Conservation (phyloP, 441 rosid genomes). For the Erysimum pusillum region DNA sequence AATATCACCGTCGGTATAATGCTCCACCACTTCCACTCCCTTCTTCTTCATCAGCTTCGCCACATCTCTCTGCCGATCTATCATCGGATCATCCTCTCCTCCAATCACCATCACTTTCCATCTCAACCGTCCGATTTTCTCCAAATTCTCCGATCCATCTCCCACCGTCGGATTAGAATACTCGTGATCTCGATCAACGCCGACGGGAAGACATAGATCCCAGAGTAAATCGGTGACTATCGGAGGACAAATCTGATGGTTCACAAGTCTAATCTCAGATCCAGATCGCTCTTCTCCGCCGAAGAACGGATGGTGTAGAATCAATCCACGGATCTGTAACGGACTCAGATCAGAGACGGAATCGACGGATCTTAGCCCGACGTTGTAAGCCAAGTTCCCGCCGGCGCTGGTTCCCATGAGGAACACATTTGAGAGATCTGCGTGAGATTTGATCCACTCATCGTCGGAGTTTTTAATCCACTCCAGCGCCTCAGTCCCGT, state of each 20-base stretch:
- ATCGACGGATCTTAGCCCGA: constrained; percentile 41
- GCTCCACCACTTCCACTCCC: constrained; percentile 46
- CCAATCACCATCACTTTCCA: constrained; percentile 54
- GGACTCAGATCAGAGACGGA: constrained; percentile 37
- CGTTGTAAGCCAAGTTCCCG: constrained; percentile 58
- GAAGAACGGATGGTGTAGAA: constrained; percentile 63
- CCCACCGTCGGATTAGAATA: constrained; percentile 60
- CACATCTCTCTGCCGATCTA: constrained; percentile 57
- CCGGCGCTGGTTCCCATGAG: constrained; percentile 69
- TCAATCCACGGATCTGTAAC: constrained; percentile 60
- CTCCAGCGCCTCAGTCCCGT: constrained; percentile 54
- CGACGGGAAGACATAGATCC: constrained; percentile 55
- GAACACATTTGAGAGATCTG: constrained; percentile 49
- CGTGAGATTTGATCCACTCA: constrained; percentile 52
- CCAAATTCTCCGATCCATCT: constrained; percentile 38
- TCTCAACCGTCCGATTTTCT: constrained; percentile 38
- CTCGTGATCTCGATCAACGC: constrained; percentile 63
- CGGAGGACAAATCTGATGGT: constrained; percentile 43
- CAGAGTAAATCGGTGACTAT: constrained; percentile 51
- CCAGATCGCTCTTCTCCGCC: constrained; percentile 52
- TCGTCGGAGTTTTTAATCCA: constrained; percentile 50
- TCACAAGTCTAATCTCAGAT: constrained; percentile 50
- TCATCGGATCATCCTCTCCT: constrained; percentile 51
- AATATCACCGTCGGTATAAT: constrained; percentile 43
- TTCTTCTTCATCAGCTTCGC: constrained; percentile 48